Evolutionary conservation across 2,329 filamentous ascomycete species (phyloP), one percentile per base, ranked within the genome.

Genomic region (Penicillium sp.): DNA sequence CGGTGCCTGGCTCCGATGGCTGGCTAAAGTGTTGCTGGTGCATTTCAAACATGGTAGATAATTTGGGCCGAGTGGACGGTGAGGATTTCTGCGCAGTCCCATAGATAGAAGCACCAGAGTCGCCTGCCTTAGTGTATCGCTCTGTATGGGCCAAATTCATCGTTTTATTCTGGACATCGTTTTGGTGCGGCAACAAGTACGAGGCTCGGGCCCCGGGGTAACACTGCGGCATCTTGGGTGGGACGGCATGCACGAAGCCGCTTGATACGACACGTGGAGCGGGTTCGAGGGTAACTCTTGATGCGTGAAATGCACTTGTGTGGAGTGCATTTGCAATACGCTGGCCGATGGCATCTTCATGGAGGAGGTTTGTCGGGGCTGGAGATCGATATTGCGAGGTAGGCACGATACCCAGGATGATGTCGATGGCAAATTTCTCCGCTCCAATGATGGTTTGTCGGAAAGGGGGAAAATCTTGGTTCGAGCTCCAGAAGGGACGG

Each of bases 341-440:
- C 13, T 21, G 30, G 24, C 23, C 15, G n/a, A 27, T 27, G 24
- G 34, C 13, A 7, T 54, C 20, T 23, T 40, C 26, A 10, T 54
- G 29, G 3, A 47, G n/a, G 1, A 30, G n/a, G n/a, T 45, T 50
- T 23, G 58, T 53, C 34, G 32, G 41, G 12, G 49, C 51, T 3
- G 54, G 52, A 2, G 59, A 58, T n/a, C 42, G 56, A 39, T 53
- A 56, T 17, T 50, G 40, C 12, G 58, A 47, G 7, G 52, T 53
- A 15, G 60, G 60, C 7, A 61, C 46, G 20, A 63, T 56, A 0
- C 50, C 42, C 6, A 64, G 10, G 18, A 69, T 46, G 20, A 65
- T 40, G 3, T 60, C 39, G 18, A 64, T 51, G 10, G 66, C 60
- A 4, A 46, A 52, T 13, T 45, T 59, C 53, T 71, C 68, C 17